phyloP scores from a whole-genome alignment of 2,329 filamentous ascomycete species.

The Cercospora brassicicola region DNA sequence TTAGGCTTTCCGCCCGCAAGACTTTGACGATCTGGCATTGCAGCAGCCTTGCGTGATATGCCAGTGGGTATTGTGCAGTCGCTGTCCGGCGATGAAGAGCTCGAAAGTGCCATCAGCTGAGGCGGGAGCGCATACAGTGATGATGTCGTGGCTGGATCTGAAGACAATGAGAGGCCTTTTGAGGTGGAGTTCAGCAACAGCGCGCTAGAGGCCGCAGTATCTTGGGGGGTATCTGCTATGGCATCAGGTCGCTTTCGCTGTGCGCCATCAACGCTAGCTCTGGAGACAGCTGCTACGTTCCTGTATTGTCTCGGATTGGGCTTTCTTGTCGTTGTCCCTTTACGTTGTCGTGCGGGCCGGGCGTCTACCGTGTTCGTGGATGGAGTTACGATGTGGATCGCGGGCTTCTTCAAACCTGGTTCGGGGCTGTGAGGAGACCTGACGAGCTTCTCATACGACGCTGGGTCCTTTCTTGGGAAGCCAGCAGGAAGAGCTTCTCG shows the following conservation, averaged over 20 bases:
- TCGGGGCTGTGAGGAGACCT: background rate
- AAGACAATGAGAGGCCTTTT: background rate
- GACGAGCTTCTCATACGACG: slow-evolving; percentile 29
- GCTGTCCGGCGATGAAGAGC: slow-evolving; percentile 6
- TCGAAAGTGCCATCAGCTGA: slow-evolving; percentile 13
- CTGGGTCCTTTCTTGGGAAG: slow-evolving; percentile 26
- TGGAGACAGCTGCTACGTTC: background rate
- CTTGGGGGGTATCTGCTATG: background rate
- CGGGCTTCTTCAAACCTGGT: background rate
- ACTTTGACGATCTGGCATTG: background rate
- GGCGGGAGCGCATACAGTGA: slow-evolving; percentile 15
- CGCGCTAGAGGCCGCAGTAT: background rate
- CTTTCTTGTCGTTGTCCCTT: slow-evolving; percentile 17
- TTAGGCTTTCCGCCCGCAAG: background rate
- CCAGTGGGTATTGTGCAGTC: background rate
- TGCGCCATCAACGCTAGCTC: background rate
- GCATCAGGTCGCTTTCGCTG: background rate
- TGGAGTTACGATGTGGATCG: background rate
- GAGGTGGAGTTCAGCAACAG: background rate
- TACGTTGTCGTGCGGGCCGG: background rate
- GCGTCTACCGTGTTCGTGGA: background rate
- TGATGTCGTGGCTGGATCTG: background rate
- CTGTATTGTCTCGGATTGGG: slow-evolving; percentile 11
- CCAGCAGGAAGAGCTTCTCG: slow-evolving; percentile 9
- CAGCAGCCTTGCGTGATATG: background rate